Base-by-base conservation (phyloP, 176 grass and related monocot species). In the Oryza longistaminata region DNA sequence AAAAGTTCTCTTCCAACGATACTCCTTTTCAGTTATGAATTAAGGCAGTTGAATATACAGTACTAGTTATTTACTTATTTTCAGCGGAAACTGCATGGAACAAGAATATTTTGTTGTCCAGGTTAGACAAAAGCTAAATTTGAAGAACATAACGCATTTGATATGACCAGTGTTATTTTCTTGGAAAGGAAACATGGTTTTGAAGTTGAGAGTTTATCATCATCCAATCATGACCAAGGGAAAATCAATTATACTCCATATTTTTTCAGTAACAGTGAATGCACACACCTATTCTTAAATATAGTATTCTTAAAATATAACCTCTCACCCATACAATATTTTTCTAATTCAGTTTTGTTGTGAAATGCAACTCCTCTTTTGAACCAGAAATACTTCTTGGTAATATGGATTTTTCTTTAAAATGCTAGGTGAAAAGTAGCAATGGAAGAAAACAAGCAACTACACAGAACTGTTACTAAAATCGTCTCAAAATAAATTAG, bases 41-140 rank as follows among this genome's bases (percentile, higher is more conserved):
- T 46, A 76, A 75, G 26, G 15, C 37, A 74, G 64, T 46, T 12
- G 66, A 68, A 65, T 49, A 73, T 64, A 39, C 29, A 81, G 45
- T 77, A 40, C 66, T 81, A 62, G 3, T 9, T 58, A 68, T 62
- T 71, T 77, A 77, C 66, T 77, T 64, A 48, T 64, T 86, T 75
- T 55, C 53, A 81, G 17, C 75, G 9, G 75, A 27, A 46, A 64
- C 4, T 61, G 22, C 68, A 82, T 71, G 68, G 49, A 82, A 16
- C 22, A 72, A 72, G 35, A 39, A 61, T 82, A 82, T 27, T 10
- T 11, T 0, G 58, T 24, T 58, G n/a, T 43, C 33, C 50, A 35
- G 71, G 48, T 75, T 62, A 82, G 26, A 48, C 0, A 87, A 82
- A 69, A 81, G 21, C 15, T 64, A 76, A 87, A 26, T 69, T 77